These are phyloP conservation scores for Hemerocallis citrina DNA, from an alignment of 106 monocot species.

Conservation along the genomic window DNA sequence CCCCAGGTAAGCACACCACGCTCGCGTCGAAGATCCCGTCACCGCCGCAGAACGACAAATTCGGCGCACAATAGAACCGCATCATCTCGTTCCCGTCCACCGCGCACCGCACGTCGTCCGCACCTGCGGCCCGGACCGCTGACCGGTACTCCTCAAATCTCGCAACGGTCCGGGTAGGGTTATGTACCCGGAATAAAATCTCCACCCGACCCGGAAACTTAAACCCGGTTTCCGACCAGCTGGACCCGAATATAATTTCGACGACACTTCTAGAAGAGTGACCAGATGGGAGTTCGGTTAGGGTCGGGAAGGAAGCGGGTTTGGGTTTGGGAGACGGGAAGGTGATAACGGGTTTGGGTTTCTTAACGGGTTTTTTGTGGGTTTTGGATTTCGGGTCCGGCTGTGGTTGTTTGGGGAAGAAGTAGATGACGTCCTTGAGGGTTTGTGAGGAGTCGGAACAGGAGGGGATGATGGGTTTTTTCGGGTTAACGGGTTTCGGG, in stretches of 20 bases:
- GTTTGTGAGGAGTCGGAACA: no score
- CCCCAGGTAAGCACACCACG: background rate
- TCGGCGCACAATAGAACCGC: conserved; percentile 37
- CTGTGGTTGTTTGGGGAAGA: background rate
- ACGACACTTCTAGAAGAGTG: conserved; percentile 73
- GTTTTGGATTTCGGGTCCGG: background rate
- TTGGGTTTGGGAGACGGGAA: conserved; percentile 19
- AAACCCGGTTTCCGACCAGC: conserved; percentile 37
- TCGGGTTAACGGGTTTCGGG: no score
- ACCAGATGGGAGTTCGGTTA: conserved; percentile 37
- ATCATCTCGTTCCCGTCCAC: conserved; percentile 93
- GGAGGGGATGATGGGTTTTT: no score
- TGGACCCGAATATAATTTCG: conserved; percentile 66
- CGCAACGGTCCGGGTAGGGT: conserved; percentile 39
- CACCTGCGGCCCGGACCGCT: conserved; percentile 18
- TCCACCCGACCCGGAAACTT: conserved; percentile 53
- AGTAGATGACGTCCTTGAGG: no score
- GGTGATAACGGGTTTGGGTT: background rate
- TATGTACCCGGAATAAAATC: conserved; percentile 65
- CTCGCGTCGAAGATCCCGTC: conserved; percentile 2
- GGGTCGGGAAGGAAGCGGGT: conserved; percentile 29
- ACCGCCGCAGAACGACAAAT: background rate
- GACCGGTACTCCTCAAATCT: conserved; percentile 75
- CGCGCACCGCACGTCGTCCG: conserved; percentile 45
- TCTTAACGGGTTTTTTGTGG: background rate